Conservation (phyloP, 768 basidiomycete genomes). For the Amanita jacksonii region DNA sequence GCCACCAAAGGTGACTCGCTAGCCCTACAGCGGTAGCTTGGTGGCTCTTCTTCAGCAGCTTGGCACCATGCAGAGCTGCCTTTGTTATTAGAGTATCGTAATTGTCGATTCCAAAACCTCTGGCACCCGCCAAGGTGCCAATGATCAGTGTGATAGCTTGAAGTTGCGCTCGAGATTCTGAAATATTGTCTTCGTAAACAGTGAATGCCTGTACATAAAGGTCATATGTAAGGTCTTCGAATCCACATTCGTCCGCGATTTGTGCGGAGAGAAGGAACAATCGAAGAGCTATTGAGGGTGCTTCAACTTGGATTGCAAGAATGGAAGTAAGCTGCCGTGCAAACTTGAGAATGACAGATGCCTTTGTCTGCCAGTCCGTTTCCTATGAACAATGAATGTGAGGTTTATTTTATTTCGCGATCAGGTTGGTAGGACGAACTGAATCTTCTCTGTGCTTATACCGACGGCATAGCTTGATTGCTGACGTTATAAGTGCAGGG, state of each 20-base stretch:
- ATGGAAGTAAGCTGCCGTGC: constrained; percentile 89
- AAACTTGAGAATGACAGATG: constrained; percentile 87
- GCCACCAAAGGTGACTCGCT: constrained; percentile 99
- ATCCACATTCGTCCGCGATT: constrained; percentile 88
- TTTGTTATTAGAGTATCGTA: constrained; percentile 98
- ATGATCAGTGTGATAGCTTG: constrained; percentile 97
- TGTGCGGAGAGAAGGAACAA: constrained; percentile 95
- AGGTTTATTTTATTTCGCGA: background rate
- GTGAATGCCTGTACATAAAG: constrained; percentile 97
- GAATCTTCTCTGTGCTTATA: constrained; percentile 78
- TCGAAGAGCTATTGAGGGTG: constrained; percentile 85
- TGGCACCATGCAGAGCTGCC: constrained; percentile 95
- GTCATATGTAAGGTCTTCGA: constrained; percentile 95
- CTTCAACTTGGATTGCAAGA: constrained; percentile 88
- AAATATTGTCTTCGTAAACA: constrained; percentile 96
- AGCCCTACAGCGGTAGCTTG: constrained; percentile 91
- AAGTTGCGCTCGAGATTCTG: constrained; percentile 89
- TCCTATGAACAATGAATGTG: constrained; percentile 38
- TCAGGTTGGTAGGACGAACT: constrained; percentile 26
- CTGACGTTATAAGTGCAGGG: constrained; percentile 89
- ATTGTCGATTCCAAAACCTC: constrained; percentile 90
- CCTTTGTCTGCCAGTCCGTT: constrained; percentile 77
- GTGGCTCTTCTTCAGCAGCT: constrained; percentile 95
- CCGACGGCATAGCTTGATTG: constrained; percentile 86
- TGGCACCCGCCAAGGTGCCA: constrained; percentile 76